Evolutionary conservation across 176 grass and related monocot genomes (phyloP), one percentile per base, ranked within the genome.

Genomic region (maize (Zea mays)): DNA sequence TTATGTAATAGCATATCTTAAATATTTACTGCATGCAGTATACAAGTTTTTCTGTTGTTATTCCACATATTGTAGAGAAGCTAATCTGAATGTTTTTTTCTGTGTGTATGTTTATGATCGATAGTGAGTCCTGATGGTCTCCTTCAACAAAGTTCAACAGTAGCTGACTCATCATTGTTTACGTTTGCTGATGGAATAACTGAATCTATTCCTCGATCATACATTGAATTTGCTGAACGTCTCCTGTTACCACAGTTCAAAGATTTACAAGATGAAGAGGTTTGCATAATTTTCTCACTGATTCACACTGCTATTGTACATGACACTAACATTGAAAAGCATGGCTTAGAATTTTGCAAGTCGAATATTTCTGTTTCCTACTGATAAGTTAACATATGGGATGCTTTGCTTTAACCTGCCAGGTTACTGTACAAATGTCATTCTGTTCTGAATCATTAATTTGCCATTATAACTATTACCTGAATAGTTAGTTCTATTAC

Each of bases 211-310:
- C 92, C 96, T 47, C 85, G 81, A 79, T 92, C 87, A 39, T 98
- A 98, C 62, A 98, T 98, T 58, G 92, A 98, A 87, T 98, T 98
- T 90, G 92, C 96, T 38, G 92, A 98, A 83, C 92, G 96, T 5
- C 72, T 92, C 15, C 39, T 86, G 62, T 89, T 99, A 55, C 96
- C 96, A 43, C 78, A 83, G 75, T 99, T 90, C 78, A 87, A 88
- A 87, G 68, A 92, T 88, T 83, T 95, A 40, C 74, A 65, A 45
- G 84, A 90, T 11, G 68, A 90, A 76, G 83, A 92, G 96, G 96
- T 99, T 62, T 74, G 65, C 14, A 66, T 64, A 10, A 56, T 85
- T 62, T 91, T 60, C 43, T 10, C 41, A 2, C 57, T 42, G 8
- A 39, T 61, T 52, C 39, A 35, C 39, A 66, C 8, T 58, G 20